phyloP scores from a whole-genome alignment of 164 flowering plant species.

The Aristolochia californica region DNA sequence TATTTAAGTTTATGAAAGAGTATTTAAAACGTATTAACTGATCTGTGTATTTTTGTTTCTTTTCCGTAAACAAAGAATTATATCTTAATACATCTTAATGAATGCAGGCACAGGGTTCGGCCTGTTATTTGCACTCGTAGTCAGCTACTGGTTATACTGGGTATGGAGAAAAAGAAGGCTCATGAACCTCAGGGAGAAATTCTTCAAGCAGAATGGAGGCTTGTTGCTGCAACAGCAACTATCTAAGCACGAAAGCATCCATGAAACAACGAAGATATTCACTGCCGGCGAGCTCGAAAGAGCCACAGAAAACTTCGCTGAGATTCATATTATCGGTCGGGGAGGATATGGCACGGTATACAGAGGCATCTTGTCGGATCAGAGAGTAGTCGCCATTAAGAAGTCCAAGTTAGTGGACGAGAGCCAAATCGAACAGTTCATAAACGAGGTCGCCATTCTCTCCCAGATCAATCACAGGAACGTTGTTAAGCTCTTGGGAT shows the following conservation, averaged over 20 bases:
- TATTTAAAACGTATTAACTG: too few relatives aligned
- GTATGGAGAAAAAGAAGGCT: slow-evolving; percentile 3
- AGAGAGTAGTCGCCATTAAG: slow-evolving; percentile 13
- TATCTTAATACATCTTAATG: too few relatives aligned
- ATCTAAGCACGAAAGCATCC: not conserved
- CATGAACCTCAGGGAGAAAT: slow-evolving; percentile 2
- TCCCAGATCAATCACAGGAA: not conserved
- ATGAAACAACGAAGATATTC: not conserved
- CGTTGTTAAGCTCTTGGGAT: not conserved
- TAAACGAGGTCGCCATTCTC: slow-evolving; percentile 3
- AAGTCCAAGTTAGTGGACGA: slow-evolving; percentile 9
- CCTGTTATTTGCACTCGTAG: slow-evolving; percentile 3
- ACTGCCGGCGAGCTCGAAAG: slow-evolving; percentile 7
- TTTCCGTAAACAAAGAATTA: too few relatives aligned
- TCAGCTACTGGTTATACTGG: slow-evolving; percentile 1
- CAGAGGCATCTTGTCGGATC: slow-evolving; percentile 11
- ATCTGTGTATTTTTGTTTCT: too few relatives aligned
- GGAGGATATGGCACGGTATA: slow-evolving; percentile 19
- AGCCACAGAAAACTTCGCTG: slow-evolving; percentile 13
- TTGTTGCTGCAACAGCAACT: slow-evolving; percentile 6
- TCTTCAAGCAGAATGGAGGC: slow-evolving; percentile 8
- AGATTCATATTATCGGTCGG: slow-evolving; percentile 7
- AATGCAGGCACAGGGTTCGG: slow-evolving; percentile 3
- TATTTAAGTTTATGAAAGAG: too few relatives aligned
- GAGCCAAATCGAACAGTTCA: slow-evolving; percentile 1